Evolutionary conservation across 306 rosid genomes (phyloP).

Genomic region (Crotalaria pallida): DNA sequence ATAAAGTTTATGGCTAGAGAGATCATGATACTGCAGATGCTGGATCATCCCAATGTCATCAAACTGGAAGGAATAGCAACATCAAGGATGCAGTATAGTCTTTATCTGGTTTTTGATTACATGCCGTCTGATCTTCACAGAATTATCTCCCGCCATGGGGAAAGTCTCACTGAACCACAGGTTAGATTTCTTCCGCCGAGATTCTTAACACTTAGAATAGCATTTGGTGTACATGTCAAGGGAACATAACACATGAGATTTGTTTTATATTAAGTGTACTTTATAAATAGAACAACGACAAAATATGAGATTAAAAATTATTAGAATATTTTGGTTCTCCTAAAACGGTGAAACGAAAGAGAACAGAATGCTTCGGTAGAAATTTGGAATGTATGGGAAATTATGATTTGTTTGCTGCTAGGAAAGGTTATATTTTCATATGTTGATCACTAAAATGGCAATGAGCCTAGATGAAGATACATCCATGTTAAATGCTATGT

Average conservation of each 20-base stretch:
- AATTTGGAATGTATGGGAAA: not conserved
- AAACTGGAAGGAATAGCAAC: constrained; percentile 71
- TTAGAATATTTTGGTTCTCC: too few relatives aligned
- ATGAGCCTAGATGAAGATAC: not conserved
- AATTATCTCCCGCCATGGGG: constrained; percentile 46
- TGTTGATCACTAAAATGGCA: not conserved
- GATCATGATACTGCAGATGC: constrained; percentile 43
- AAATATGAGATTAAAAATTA: too few relatives aligned
- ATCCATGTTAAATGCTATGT: not conserved
- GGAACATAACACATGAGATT: too few relatives aligned
- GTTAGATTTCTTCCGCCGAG: constrained; percentile 21
- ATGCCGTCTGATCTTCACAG: constrained; percentile 54
- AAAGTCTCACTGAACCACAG: constrained; percentile 59
- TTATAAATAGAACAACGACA: too few relatives aligned
- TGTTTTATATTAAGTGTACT: too few relatives aligned
- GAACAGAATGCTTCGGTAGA: too few relatives aligned
- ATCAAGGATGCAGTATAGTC: constrained; percentile 77
- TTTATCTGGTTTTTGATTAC: constrained; percentile 57
- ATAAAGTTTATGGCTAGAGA: constrained; percentile 81
- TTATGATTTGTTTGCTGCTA: not conserved
- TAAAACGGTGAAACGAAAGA: too few relatives aligned
- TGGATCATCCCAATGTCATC: constrained; percentile 72
- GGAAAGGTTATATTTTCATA: not conserved
- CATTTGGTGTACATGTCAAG: too few relatives aligned
- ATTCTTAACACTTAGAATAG: not conserved